Base-by-base conservation (phyloP, 371 early-diverging fungal species). In the Amoeboaphelidium protococcarum region DNA sequence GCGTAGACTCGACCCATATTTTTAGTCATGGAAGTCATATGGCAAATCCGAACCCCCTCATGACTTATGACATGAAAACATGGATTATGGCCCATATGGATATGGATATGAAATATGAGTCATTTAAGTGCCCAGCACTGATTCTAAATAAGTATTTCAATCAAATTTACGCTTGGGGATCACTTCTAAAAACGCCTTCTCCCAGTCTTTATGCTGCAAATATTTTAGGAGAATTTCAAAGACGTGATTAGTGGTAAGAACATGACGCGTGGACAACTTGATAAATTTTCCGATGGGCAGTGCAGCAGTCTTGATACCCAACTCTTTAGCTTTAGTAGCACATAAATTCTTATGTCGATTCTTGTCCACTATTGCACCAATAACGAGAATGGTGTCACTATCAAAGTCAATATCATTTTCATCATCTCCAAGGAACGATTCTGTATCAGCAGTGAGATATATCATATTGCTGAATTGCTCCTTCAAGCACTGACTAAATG, bases 341-440 rank as follows among this genome's bases (percentile, higher is more conserved):
- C 87, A 87, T 26, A 91, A 54, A 19, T 65, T 58, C 64, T 76
- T 80, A 59, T 82, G 66, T 44, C 90, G 58, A 52, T 94, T 94
- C 57, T 78, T 79, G 59, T 94, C 95, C 1, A 94, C 95, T 49
- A 94, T 73, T 1, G 85, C 91, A 41, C 95, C 95, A 54, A 94
- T 75, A 22, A 94, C 60, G 56, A 90, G 90, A 1, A 70, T 66
- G 42, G 75, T 80, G 0, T 57, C 58, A 24, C 67, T 68, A 6
- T 86, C 85, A 21, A 94, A 58, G 2, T 60, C 55, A 4, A n/a
- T n/a, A n/a, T n/a, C n/a, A n/a, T n/a, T n/a, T n/a, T n/a, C n/a
- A n/a, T n/a, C 3, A 12, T 10, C 26, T 13, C 26, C 45, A 13
- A 45, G 6, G 13, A 20, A 25, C 3, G 22, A 13, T 19, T 19